Evolutionary conservation across 305 asterid species (phyloP), one percentile per base, ranked within the genome.

Genomic region (Fraxinus albicans): DNA sequence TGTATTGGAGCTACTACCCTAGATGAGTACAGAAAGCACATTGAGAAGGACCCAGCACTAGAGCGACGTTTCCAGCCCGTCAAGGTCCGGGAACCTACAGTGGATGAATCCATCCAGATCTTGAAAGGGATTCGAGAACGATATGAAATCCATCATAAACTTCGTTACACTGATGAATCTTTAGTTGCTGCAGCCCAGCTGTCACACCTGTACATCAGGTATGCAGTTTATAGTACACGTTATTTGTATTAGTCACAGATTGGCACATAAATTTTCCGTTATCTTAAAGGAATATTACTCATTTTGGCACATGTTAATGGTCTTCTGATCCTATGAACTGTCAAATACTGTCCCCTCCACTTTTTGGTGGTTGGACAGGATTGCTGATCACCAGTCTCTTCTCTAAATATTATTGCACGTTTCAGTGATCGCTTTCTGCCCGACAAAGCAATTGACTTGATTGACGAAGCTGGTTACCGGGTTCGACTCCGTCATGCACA

Each of bases 1-100:
- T 96, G 99, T 86, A 93, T 96, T 79, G 99, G 99, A 27, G 99
- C 99, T 81, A 94, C 99, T 29, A 96, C 99, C 77, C 94, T 96
- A 3, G 98, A 96, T 89, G 99, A 96, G 87, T 96, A 94, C 92
- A 85, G 98, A 73, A 92, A 93, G 88, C 98, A 93, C 87, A 94
- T 96, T n/a, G 98, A 96, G 89, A 94, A 94, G 88, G 99, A 96
- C 87, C 98, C 98, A 25, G 99, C 98, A 73, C 77, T 96, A n/a
- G 98, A 96, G 86, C 88, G 98, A 83, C 88, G 98, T 85, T 96
- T 96, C 86, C 98, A 96, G 83, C 99, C 98, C 12, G 99, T 96
- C 15, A 94, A 82, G 92, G 98, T 96, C 25, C 98, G 97, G 15
- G 98, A 96, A 77, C 98, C 99, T 50, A 85, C 98, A 3, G 99